phyloP scores from a whole-genome alignment of 1,139 yeast genomes.

The Kluyveromyces sp. region DNA sequence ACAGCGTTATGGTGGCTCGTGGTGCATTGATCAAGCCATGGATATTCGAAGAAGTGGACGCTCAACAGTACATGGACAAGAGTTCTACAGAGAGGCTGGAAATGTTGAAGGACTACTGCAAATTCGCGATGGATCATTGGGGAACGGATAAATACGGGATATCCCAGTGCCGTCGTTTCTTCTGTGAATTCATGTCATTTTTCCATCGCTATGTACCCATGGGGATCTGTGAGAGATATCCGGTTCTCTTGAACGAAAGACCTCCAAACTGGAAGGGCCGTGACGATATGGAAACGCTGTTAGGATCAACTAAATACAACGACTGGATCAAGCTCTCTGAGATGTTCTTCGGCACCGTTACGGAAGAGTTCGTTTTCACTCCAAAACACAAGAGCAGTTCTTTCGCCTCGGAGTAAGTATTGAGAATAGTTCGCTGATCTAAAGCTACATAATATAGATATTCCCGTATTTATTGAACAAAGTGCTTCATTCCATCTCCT shows the following conservation, averaged over 20 bases:
- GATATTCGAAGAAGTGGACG: constrained; percentile 93
- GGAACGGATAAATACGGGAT: constrained; percentile 95
- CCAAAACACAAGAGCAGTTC: constrained; percentile 96
- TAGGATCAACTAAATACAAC: constrained; percentile 75
- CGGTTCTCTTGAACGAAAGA: constrained; percentile 85
- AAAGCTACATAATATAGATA: neutral
- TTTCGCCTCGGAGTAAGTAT: constrained; percentile 35
- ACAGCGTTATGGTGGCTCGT: constrained; percentile 94
- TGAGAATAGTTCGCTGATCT: too few relatives aligned
- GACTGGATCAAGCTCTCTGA: constrained; percentile 98
- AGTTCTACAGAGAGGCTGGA: constrained; percentile 83
- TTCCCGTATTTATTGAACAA: neutral
- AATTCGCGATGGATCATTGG: constrained; percentile 92
- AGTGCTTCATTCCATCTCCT: constrained; percentile 35
- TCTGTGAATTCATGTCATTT: constrained; percentile 92
- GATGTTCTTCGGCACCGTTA: constrained; percentile 85
- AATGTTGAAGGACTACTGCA: constrained; percentile 58
- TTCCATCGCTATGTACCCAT: constrained; percentile 92
- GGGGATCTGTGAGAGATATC: constrained; percentile 82
- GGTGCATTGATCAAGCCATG: constrained; percentile 98
- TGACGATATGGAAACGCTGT: constrained; percentile 80
- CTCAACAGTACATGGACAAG: constrained; percentile 85
- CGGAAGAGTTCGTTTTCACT: constrained; percentile 64
- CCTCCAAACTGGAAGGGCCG: constrained; percentile 96
- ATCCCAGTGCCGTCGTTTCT: constrained; percentile 76